phyloP scores from a whole-genome alignment of 2,329 filamentous ascomycete genomes.

The Ophiosphaerella korrae region DNA sequence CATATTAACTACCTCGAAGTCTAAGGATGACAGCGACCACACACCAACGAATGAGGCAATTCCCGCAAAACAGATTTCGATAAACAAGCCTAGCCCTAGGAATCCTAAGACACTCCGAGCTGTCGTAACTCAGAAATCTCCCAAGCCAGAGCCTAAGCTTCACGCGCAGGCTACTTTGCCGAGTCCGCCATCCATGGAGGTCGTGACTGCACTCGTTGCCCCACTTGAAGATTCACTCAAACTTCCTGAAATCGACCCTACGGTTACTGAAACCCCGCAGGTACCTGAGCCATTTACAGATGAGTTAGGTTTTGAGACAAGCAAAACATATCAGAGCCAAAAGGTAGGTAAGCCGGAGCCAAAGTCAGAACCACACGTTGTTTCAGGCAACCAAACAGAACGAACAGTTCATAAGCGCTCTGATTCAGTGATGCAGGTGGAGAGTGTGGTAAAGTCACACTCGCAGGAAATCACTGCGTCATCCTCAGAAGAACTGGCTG shows the following conservation, averaged over 20 bases:
- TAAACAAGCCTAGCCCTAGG: too few relatives aligned
- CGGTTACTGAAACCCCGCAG: background rate
- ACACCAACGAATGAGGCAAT: background rate
- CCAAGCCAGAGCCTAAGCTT: background rate
- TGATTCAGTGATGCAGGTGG: slow-evolving; percentile 22
- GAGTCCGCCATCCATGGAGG: background rate
- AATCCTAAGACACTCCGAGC: too few relatives aligned
- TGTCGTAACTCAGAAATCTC: too few relatives aligned
- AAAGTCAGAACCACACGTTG: background rate
- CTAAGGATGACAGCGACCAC: too few relatives aligned
- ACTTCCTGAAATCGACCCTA: slow-evolving; percentile 9
- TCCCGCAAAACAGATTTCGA: too few relatives aligned
- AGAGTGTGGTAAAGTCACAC: background rate
- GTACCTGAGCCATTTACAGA: slow-evolving; percentile 21
- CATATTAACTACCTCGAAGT: background rate
- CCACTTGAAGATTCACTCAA: background rate
- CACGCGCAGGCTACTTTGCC: background rate
- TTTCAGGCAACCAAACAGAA: background rate
- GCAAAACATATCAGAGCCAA: slow-evolving; percentile 22
- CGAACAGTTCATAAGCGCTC: slow-evolving; percentile 7
- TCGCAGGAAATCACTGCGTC: background rate
- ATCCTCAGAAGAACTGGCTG: background rate
- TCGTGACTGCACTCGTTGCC: background rate
- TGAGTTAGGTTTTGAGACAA: slow-evolving; percentile 18
- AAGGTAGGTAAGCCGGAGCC: slow-evolving; percentile 12